Evolutionary conservation across 768 basidiomycete species (phyloP).

Genomic region (Termitomyces sp.): DNA sequence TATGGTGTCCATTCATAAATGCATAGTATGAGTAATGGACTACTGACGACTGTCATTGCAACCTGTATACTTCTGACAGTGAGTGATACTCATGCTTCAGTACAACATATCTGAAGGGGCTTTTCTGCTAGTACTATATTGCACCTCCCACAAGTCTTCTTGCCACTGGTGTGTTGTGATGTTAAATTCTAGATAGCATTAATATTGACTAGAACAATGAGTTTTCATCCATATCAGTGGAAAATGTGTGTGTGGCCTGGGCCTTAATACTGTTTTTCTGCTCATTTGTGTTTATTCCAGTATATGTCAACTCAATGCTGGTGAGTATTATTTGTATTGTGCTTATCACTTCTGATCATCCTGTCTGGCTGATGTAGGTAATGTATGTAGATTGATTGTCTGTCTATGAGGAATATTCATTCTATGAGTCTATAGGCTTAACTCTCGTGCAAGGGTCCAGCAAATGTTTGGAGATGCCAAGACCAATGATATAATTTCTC

Average conservation of each 20-base stretch:
- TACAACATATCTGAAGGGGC: no score
- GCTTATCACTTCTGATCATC: not conserved
- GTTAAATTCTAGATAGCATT: not conserved
- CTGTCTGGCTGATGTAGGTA: not conserved
- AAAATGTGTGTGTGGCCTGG: not conserved
- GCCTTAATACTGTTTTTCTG: no score
- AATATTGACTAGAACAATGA: not conserved
- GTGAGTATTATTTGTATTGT: not conserved
- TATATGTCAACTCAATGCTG: not conserved
- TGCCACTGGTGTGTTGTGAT: not conserved
- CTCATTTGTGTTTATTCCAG: not conserved
- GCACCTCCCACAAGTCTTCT: not conserved
- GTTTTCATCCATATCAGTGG: not conserved
- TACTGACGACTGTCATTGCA: not conserved
- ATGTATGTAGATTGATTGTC: not conserved
- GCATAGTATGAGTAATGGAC: not conserved
- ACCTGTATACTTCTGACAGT: not conserved
- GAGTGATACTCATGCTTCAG: not conserved
- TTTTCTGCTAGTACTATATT: not conserved
- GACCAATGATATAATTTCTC: not conserved
- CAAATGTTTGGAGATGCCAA: not conserved
- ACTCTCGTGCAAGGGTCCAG: not conserved
- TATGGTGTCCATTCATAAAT: not conserved
- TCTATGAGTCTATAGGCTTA: not conserved
- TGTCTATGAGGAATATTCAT: not conserved